Evolutionary conservation across 805 yeast genomes (phyloP).

Genomic region (Tetrapisispora namnaoensis): DNA sequence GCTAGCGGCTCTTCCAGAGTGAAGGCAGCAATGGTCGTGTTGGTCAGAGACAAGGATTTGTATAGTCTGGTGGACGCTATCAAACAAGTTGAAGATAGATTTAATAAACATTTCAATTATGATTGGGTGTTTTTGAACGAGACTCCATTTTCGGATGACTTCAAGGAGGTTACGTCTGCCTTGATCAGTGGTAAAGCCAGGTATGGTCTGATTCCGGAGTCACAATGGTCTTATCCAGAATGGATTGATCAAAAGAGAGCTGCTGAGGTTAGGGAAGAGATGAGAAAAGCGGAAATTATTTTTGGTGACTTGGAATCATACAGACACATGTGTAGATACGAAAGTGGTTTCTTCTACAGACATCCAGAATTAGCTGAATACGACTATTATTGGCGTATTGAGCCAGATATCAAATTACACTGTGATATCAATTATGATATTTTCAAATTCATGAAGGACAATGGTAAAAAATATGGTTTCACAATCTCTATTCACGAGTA

Average conservation of each 20-base stretch:
- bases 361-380: slow-evolving; percentile 67
- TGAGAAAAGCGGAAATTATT: slow-evolving; percentile 42
- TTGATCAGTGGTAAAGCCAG: slow-evolving; percentile 67
- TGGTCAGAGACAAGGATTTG: slow-evolving; percentile 70
- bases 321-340: slow-evolving; percentile 88
- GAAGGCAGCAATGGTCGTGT: slow-evolving; percentile 71
- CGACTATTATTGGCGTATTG: slow-evolving; percentile 93
- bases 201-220: slow-evolving; percentile 72
- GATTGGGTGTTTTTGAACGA: slow-evolving; percentile 96
- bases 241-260: slow-evolving; percentile 70
- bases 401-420: slow-evolving; percentile 69
- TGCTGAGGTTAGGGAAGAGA: slow-evolving; percentile 43
- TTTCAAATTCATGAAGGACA: slow-evolving; percentile 74
- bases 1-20: slow-evolving; percentile 31
- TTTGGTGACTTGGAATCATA: slow-evolving; percentile 60
- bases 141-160: slow-evolving; percentile 72
- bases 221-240: slow-evolving; percentile 81
- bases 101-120: slow-evolving; percentile 69
- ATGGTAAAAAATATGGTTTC: slow-evolving; percentile 66
- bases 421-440: slow-evolving; percentile 78
- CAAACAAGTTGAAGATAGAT: slow-evolving; percentile 77
- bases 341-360: slow-evolving; percentile 81
- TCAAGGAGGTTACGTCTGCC: slow-evolving; percentile 55
- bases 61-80: slow-evolving; percentile 54
- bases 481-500: slow-evolving; percentile 67